These are phyloP conservation scores for Beauveria medogensis DNA, from an alignment of 2,329 filamentous ascomycete species.

Conservation along the genomic window DNA sequence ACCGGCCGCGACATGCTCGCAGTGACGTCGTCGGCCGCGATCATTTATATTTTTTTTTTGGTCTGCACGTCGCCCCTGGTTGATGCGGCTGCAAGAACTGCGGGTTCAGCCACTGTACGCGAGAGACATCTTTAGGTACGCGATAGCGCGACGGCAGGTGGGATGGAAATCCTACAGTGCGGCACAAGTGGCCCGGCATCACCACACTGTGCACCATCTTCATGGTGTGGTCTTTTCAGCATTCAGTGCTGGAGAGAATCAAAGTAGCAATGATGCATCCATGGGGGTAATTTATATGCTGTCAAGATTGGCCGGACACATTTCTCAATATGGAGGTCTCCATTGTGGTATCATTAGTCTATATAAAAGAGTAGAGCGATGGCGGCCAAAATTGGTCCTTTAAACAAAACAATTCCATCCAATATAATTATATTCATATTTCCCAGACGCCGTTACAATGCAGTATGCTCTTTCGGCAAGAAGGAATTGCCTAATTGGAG, in stretches of 20 bases:
- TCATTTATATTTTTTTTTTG: not conserved
- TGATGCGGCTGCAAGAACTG: not conserved
- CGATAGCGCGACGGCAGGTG: not conserved
- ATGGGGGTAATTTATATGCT: no score
- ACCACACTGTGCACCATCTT: not conserved
- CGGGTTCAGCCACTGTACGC: not conserved
- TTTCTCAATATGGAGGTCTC: no score
- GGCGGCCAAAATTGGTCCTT: not conserved
- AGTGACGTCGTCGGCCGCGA: not conserved
- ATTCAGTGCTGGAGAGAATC: no score
- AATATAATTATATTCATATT: not conserved
- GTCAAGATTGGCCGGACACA: no score
- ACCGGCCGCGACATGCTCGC: not conserved
- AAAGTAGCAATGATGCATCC: no score
- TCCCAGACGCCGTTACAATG: constrained; percentile 8
- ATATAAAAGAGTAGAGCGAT: not conserved
- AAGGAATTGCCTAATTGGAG: not conserved
- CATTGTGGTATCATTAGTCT: not conserved
- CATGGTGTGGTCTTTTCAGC: not conserved
- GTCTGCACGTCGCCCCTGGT: not conserved
- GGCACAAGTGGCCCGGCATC: not conserved
- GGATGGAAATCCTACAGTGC: not conserved
- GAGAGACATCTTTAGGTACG: not conserved
- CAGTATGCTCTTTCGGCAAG: not conserved
- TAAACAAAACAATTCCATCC: not conserved